A percentile compares a stretch with the other conserved stretches of the same genome.
phyloP scores from a whole-genome alignment of 208 protist genomes.

The Leishmania turanica region DNA sequence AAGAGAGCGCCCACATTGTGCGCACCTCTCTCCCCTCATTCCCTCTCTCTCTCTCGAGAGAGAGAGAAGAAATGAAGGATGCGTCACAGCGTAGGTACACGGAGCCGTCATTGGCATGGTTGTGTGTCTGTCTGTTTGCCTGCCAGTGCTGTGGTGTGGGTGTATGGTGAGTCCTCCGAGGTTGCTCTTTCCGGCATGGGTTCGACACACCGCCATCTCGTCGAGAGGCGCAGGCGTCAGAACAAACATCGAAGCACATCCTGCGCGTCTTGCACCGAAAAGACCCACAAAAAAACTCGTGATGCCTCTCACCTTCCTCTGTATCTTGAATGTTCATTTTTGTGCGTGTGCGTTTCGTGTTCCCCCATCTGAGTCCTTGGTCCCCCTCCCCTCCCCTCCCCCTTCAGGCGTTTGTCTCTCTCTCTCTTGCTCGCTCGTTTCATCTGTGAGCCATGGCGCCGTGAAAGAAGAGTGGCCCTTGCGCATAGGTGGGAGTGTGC shows the following conservation, averaged over 20 bases:
- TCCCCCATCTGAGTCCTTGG: background rate
- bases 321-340: slow-evolving; percentile 4
- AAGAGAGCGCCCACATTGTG: background rate
- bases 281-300: background rate
- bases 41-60: background rate
- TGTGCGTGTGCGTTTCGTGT: background rate
- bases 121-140: slow-evolving; percentile 1
- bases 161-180: background rate
- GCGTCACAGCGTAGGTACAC: slow-evolving; percentile 2
- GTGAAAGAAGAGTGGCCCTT: background rate
- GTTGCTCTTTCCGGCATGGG: background rate
- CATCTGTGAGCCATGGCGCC: background rate
- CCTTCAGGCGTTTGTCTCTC: background rate
- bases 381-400: background rate
- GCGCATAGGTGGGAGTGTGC: background rate
- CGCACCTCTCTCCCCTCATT: background rate
- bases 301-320: background rate
- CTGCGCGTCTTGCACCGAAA: background rate
- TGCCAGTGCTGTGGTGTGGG: background rate
- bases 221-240: background rate
- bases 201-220: background rate
- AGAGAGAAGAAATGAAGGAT: background rate
- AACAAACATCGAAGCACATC: background rate
- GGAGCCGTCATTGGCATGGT: background rate
- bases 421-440: background rate